Base-by-base conservation (phyloP, 495 filamentous ascomycete species). In the Astrothelium macrocarpum region DNA sequence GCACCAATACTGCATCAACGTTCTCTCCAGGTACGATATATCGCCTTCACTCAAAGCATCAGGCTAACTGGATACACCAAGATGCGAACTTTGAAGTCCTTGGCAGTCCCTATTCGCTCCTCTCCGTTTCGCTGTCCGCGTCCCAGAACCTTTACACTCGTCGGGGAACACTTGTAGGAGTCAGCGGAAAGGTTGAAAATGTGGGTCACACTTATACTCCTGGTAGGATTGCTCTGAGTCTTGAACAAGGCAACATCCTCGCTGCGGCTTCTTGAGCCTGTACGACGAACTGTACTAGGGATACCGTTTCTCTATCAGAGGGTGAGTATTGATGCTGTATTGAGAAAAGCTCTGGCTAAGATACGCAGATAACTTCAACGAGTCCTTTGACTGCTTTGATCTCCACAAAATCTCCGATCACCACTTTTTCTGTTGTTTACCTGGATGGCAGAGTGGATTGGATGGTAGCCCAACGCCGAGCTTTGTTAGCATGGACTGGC, bases 371-470 rank as follows among this genome's bases (percentile, higher is more conserved):
- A 62, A 84, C 88, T 61, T 94, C 92, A 1, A 89, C 91, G 1
- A 89, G 81, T 49, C 91, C 93, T 1, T 83, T 96, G 65, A 92
- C 87, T 7, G 89, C 90, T 34, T 78, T 97, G 63, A 86, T 98
- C 61, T 88, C 90, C 26, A 90, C 92, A 32, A 94, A 90, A 73
- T 89, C 90, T 1, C 84, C 88, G 5, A 81, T 84, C 58, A 90
- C 91, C 0, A 92, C 91, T 10, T 91, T 98, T 68, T 84, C 85
- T 23, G 84, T 95, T 20, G 79, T 98, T 20, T 85, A 92, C 69
- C 83, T 98, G 39, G 90, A 98, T 79, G 94, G 94, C 32, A 90
- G 90, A n/a, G 83, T 88, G 64, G 94, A 98, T 77, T 98, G 95
- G 94, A 91, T 93, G 80, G 77, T 98, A 31, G 81, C 88, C 12